Percentiles rank a stretch among this genome's conserved stretches.
These are phyloP conservation scores for Incumbomyces delicatus DNA, from an alignment of 2,329 filamentous ascomycete species.

Conservation along the genomic window DNA sequence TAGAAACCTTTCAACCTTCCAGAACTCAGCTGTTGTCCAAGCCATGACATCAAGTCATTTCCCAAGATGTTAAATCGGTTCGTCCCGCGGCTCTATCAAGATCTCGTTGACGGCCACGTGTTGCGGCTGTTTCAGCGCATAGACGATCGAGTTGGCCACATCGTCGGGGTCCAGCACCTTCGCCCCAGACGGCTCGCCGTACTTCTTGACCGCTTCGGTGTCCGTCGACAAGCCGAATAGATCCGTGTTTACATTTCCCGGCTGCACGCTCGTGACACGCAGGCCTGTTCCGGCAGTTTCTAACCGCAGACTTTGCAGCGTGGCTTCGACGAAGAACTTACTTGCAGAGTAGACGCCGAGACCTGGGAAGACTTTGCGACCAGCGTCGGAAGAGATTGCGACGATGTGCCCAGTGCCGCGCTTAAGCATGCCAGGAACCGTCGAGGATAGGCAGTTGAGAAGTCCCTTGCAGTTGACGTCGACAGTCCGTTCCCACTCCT, in stretches of 20 bases:
- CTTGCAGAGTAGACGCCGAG: slow-evolving; percentile 72
- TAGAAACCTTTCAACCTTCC: too few relatives aligned
- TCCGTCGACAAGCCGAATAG: slow-evolving; percentile 67
- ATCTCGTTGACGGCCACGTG: slow-evolving; percentile 75
- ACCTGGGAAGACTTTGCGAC: slow-evolving; percentile 71
- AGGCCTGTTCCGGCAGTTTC: slow-evolving; percentile 67
- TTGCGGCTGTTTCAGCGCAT: slow-evolving; percentile 61
- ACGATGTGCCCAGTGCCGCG: slow-evolving; percentile 64
- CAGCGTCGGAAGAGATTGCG: slow-evolving; percentile 72
- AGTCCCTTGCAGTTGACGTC: slow-evolving; percentile 83
- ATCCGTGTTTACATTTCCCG: slow-evolving; percentile 66
- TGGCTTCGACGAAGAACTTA: slow-evolving; percentile 79
- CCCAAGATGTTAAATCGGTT: slow-evolving; percentile 49
- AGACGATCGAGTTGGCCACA: slow-evolving; percentile 63
- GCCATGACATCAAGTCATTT: too few relatives aligned
- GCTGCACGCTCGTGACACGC: slow-evolving; percentile 65
- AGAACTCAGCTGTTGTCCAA: too few relatives aligned
- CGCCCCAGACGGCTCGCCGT: slow-evolving; percentile 63
- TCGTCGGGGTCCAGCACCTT: slow-evolving; percentile 66
- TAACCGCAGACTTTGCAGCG: slow-evolving; percentile 62
- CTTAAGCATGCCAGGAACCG: slow-evolving; percentile 60
- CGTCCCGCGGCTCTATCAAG: slow-evolving; percentile 66
- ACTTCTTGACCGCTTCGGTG: slow-evolving; percentile 66
- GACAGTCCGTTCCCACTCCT: slow-evolving; percentile 73
- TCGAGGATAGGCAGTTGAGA: slow-evolving; percentile 59